Base-by-base conservation (phyloP, 1,284 basidiomycete species). In the Gymnopus androsaceus region DNA sequence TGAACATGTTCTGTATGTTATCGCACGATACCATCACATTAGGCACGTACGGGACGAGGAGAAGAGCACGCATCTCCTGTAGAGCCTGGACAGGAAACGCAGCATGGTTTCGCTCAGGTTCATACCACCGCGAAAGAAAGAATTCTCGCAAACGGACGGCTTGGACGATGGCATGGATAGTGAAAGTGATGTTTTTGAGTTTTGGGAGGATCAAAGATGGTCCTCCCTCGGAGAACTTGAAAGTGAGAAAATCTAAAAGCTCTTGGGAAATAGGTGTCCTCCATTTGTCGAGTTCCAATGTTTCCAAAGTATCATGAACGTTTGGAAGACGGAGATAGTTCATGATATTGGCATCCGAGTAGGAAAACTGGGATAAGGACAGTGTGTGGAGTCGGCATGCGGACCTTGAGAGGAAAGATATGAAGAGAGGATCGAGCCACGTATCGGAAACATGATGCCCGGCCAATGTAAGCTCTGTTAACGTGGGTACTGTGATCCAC, bases 111-210 rank as follows among this genome's bases (percentile, higher is more conserved):
- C 40, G 40, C 21, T 14, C 15, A 41, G 19, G 17, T 14, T 41
- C 40, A 41, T 41, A 41, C 40, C 40, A 41, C 40, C 40, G 40
- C 17, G 40, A 41, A 41, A 41, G 40, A 25, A 41, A 41, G 17
- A 41, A 41, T 23, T 41, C 21, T 9, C 40, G 40, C 21, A 41
- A 41, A 14, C 1, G 40, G 40, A 41, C 40, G 25, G 40, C 40
- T 21, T 41, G 40, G 25, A 41, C 17, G 12, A 41, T 21, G 17
- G 40, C 40, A 25, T 41, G 17, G 15, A 41, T 41, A 21, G 40
- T 23, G 40, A 41, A 41, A 12, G 40, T 41, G 4, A 41, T 23
- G 25, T 41, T 23, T 11, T 21, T 41, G 9, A 41, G 40, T 41
- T 41, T 41, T 21, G 40, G 40, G 25, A 41, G 40, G 15, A 25